Percentiles rank a stretch among this genome's conserved stretches.
Evolutionary conservation across 1,139 yeast species (phyloP).

Genomic region (Scheffersomyces stambukii): DNA sequence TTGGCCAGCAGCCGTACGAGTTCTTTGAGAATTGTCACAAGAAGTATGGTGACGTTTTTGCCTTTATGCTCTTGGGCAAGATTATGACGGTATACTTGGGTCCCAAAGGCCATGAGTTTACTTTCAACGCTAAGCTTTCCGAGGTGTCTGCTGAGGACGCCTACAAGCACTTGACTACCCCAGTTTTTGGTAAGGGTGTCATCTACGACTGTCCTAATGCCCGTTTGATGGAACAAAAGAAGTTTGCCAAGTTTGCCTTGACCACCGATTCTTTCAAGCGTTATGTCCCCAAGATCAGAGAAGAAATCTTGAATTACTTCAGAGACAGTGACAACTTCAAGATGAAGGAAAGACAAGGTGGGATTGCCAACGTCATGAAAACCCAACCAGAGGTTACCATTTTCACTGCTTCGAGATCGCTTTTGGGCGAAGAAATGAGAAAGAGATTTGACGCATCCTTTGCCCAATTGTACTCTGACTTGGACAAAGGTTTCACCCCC

Average conservation of each 20-base stretch:
- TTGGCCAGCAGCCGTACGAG: slow-evolving; percentile 90
- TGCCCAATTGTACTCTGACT: slow-evolving; percentile 82
- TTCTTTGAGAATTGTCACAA: slow-evolving; percentile 75
- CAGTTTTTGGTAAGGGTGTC: slow-evolving; percentile 96
- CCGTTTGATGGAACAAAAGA: slow-evolving; percentile 96
- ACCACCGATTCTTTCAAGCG: slow-evolving; percentile 78
- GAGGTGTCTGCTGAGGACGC: slow-evolving; percentile 97
- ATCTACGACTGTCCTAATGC: slow-evolving; percentile 94
- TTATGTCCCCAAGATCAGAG: slow-evolving; percentile 85
- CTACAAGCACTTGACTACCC: slow-evolving; percentile 90
- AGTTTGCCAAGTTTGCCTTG: slow-evolving; percentile 87
- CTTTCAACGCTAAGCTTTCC: slow-evolving; percentile 81
- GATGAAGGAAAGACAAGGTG: slow-evolving; percentile 34
- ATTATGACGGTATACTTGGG: slow-evolving; percentile 96
- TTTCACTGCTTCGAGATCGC: slow-evolving; percentile 89
- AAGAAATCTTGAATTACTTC: slow-evolving; percentile 71
- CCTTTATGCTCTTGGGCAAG: slow-evolving; percentile 83
- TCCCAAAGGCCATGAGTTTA: slow-evolving; percentile 96
- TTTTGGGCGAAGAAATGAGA: slow-evolving; percentile 91
- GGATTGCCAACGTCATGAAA: slow-evolving; percentile 67
- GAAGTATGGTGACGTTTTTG: slow-evolving; percentile 88
- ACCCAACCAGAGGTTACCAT: slow-evolving; percentile 95
- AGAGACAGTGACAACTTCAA: slow-evolving; percentile 42
- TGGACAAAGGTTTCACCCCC: slow-evolving; percentile 96
- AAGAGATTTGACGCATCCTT: slow-evolving; percentile 75